Base-by-base conservation (phyloP, 2,329 filamentous ascomycete genomes). In the Teratosphaeria epicoccoides region DNA sequence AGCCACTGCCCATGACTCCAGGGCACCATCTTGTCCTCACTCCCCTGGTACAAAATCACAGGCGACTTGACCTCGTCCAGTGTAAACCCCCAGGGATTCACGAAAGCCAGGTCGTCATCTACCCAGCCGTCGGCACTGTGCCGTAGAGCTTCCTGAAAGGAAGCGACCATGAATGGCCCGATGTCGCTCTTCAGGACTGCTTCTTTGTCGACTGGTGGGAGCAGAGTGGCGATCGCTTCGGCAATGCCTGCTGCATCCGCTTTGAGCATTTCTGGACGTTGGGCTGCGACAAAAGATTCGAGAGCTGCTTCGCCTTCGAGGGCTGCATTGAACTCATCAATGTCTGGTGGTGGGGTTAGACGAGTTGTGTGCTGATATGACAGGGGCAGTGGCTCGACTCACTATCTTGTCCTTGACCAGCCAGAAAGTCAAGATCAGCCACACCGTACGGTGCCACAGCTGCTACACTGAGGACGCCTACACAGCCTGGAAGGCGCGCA, bases 21-120 rank as follows among this genome's bases (percentile, higher is more conserved):
- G 10, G 61, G 61, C 9, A 60, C 58, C 59, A 61, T 61, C 52
- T 52, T 50, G 46, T 63, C 61, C 43, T 55, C 54, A 40, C 50
- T 55, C 11, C 61, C 61, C 43, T 61, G 59, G 28, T 60, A 62
- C 11, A 63, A 46, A 23, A 59, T 47, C 4, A 63, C 57, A 2
- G 60, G 59, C 28, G 55, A 52, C 33, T 56, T 55, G 43, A 63
- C 52, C 40, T 63, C 61, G 22, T 11, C 25, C 12, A 63, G 23
- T 2, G 58, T 55, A 37, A 63, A 62, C 0, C 61, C 60, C 61
- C 61, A 63, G 0, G 59, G 58, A 12, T 43, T 44, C 6, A 53
- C 46, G 24, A 61, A 59, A 5, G 55, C 55, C 25, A 63, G 47
- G 44, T 60, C 58, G 46, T 63, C 61, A 49, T 63, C 61, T 11